phyloP scores from a whole-genome alignment of 371 early-diverging fungal species.

The Rhizopus arrhizus region DNA sequence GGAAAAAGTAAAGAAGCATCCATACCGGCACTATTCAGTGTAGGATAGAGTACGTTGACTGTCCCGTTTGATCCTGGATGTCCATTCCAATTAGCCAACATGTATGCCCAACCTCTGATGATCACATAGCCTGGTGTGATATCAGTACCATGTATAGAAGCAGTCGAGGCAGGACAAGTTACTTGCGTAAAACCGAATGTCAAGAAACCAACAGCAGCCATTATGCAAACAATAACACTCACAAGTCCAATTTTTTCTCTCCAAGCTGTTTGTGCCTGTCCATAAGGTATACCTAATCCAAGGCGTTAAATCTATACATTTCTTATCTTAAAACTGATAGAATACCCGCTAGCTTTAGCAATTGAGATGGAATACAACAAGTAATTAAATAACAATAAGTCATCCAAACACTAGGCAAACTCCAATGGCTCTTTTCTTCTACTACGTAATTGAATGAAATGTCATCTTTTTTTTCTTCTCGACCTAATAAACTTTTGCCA shows the following conservation, averaged over 20 bases:
- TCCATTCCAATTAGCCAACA: slow-evolving; percentile 47
- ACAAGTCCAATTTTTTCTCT: slow-evolving; percentile 83
- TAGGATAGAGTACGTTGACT: slow-evolving; percentile 58
- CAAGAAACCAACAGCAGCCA: slow-evolving; percentile 57
- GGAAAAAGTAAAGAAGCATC: slow-evolving; percentile 61
- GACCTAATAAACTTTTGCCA: slow-evolving; percentile 47
- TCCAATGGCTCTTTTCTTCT: slow-evolving; percentile 8
- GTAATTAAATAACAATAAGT: slow-evolving; percentile 57
- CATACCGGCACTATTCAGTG: slow-evolving; percentile 66
- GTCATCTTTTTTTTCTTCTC: slow-evolving; percentile 37
- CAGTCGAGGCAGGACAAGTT: slow-evolving; percentile 50
- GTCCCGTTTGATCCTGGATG: slow-evolving; percentile 50
- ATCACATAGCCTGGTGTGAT: slow-evolving; percentile 49
- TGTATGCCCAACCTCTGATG: slow-evolving; percentile 60
- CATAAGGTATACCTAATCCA: slow-evolving; percentile 44
- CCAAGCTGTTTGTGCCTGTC: slow-evolving; percentile 75
- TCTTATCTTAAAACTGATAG: background rate
- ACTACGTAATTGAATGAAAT: slow-evolving; percentile 23
- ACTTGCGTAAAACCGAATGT: slow-evolving; percentile 64
- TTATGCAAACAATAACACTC: slow-evolving; percentile 59
- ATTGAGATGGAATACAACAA: slow-evolving; percentile 54
- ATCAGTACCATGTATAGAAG: slow-evolving; percentile 31
- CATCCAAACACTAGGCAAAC: slow-evolving; percentile 44
- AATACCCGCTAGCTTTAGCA: slow-evolving; percentile 24
- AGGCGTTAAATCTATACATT: background rate